phyloP scores from a whole-genome alignment of 2,329 filamentous ascomycete genomes.

The Parastagonospora avenae region DNA sequence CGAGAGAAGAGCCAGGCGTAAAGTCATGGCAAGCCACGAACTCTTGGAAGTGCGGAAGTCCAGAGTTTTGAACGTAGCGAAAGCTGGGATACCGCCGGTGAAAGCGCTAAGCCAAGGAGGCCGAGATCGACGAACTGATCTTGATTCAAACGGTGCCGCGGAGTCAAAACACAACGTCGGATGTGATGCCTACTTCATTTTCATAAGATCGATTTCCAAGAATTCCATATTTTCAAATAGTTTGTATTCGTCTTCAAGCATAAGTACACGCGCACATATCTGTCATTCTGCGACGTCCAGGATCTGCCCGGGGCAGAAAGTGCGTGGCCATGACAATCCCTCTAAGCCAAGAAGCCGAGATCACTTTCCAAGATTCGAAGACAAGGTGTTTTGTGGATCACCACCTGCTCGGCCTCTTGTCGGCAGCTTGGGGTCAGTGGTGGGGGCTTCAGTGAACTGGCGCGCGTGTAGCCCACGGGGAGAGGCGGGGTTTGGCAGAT shows the following conservation, averaged over 20 bases:
- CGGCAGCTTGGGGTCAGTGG: conserved; percentile 8
- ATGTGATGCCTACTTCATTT: background rate
- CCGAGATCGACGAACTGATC: conserved; percentile 13
- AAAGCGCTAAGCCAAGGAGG: conserved; percentile 25
- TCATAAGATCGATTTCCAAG: background rate
- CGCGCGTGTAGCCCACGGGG: conserved; percentile 4
- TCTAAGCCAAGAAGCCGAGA: conserved; percentile 9
- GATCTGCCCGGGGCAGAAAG: background rate
- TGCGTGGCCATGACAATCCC: background rate
- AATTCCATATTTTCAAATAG: background rate
- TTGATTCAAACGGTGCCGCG: background rate
- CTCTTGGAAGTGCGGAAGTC: conserved; percentile 20
- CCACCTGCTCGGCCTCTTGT: background rate
- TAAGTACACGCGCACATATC: too few species aligned
- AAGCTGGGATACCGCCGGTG: conserved; percentile 11
- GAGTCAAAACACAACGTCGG: background rate
- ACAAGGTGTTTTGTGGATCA: conserved; percentile 17
- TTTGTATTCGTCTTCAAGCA: too few species aligned
- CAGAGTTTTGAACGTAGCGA: conserved; percentile 10
- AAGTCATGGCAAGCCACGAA: conserved; percentile 32
- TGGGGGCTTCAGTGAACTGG: conserved; percentile 10
- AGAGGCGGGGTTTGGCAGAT: conserved; percentile 12
- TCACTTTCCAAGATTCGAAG: conserved; percentile 18
- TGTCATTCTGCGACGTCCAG: background rate
- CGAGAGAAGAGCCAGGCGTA: conserved; percentile 14